Base-by-base conservation (phyloP, 2,329 filamentous ascomycete species). In the Aspergillus fijiensis region DNA sequence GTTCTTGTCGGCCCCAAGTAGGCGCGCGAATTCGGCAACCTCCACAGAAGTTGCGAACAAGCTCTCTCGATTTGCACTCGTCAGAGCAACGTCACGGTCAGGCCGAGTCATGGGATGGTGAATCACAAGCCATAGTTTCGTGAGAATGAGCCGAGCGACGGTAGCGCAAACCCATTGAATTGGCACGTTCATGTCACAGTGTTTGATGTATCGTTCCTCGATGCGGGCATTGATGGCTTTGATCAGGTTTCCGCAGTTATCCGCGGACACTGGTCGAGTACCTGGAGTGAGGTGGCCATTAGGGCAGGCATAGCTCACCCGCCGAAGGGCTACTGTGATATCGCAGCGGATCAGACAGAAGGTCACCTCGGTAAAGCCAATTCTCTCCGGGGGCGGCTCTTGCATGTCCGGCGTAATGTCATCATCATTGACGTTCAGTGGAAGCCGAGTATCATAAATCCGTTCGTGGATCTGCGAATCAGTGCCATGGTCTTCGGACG, bases 81-180 rank as follows among this genome's bases (percentile, higher is more conserved):
- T 83, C 7, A 89, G 78, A 27, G 80, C 81, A 9, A 80, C 74
- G n/a, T 81, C 81, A 27, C 86, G 64, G 42, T 73, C 83, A 35
- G 82, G 81, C 55, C 87, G 84, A 33, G 89, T 85, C 68, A 89
- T 82, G 0, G 90, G 89, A 66, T 94, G 87, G 68, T 94, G 90
- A 2, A 91, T 83, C 61, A 92, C 83, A 39, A 95, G 81, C 78
- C 88, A 91, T 80, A 92, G 86, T 75, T 92, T 94, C 55, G 87
- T 87, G 76, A 92, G 85, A 63, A 93, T 86, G 33, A 94, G 80
- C 10, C 89, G 85, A 3, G 86, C 83, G 25, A 91, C 81, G 29
- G 89, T 89, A 4, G 85, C 87, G 7, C 84, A 84, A 27, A 89
- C 84, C 87, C 88, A 91, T 63, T 87, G 87, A 1, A 91, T 76